phyloP scores from a whole-genome alignment of 164 flowering plant genomes.

The Taxillus chinensis region DNA sequence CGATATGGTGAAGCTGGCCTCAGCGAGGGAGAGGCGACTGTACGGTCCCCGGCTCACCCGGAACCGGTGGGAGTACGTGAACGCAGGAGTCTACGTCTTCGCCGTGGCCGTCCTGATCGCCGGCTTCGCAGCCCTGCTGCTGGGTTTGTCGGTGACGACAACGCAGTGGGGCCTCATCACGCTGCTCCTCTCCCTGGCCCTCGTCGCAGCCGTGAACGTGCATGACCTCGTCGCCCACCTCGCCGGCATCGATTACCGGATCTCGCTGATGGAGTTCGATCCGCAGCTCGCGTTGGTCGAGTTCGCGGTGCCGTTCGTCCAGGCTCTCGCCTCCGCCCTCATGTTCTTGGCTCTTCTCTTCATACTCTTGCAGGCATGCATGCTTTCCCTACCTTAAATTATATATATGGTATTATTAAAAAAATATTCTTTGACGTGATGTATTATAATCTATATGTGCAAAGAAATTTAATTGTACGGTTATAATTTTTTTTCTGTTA shows the following conservation, averaged over 20 bases:
- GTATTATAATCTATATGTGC: too few species aligned
- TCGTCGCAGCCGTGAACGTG: slow-evolving; percentile 39
- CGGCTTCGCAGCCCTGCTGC: slow-evolving; percentile 53
- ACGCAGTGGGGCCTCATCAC: slow-evolving; percentile 33
- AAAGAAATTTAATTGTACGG: too few species aligned
- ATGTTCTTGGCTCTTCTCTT: slow-evolving; percentile 48
- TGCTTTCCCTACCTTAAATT: too few species aligned
- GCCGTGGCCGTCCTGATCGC: slow-evolving; percentile 42
- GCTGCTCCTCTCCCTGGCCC: slow-evolving; percentile 32
- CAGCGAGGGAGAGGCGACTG: slow-evolving; percentile 63
- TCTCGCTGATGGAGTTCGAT: slow-evolving; percentile 46
- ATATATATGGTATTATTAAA: too few species aligned
- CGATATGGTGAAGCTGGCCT: slow-evolving; percentile 96
- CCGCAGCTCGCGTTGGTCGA: slow-evolving; percentile 72
- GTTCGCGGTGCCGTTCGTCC: slow-evolving; percentile 63
- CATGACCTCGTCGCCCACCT: slow-evolving; percentile 84
- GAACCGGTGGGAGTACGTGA: slow-evolving; percentile 61
- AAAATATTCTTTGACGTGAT: too few species aligned
- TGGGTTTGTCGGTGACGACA: slow-evolving; percentile 44
- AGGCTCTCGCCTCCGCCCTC: slow-evolving; percentile 40
- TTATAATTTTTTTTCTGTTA: too few species aligned
- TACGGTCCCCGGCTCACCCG: slow-evolving; percentile 56
- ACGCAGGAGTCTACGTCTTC: slow-evolving; percentile 72
- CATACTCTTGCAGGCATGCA: slow-evolving; percentile 53
- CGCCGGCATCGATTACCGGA: slow-evolving; percentile 53